phyloP scores from a whole-genome alignment of 2,329 filamentous ascomycete genomes.

The Xylaria polymorpha region DNA sequence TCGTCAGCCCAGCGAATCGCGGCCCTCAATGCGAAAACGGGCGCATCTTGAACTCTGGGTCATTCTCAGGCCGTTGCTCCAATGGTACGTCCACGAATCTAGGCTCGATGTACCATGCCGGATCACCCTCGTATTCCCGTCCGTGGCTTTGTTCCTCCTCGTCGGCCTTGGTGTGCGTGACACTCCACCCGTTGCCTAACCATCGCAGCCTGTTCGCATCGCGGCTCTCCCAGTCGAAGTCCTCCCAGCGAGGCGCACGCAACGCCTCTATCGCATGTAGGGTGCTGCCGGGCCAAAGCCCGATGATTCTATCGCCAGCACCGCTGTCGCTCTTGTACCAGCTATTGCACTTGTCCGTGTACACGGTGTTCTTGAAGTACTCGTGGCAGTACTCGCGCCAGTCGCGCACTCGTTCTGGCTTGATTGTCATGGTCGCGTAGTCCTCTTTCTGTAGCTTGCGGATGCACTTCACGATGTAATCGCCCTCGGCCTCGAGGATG shows the following conservation, averaged over 20 bases:
- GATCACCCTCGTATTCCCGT: slow-evolving; percentile 45
- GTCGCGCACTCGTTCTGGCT: slow-evolving; percentile 57
- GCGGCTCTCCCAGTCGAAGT: slow-evolving; percentile 55
- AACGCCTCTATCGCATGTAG: slow-evolving; percentile 58
- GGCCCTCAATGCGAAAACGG: slow-evolving; percentile 49
- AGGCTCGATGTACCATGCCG: slow-evolving; percentile 50
- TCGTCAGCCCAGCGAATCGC: neutral
- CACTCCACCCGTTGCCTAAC: slow-evolving; percentile 58
- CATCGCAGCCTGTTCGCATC: slow-evolving; percentile 52
- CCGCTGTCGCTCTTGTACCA: slow-evolving; percentile 64
- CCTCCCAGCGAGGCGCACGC: slow-evolving; percentile 59
- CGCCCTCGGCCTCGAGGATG: slow-evolving; percentile 61
- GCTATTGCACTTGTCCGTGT: slow-evolving; percentile 60
- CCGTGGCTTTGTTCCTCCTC: slow-evolving; percentile 34
- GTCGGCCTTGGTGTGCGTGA: slow-evolving; percentile 51
- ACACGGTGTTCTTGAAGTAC: slow-evolving; percentile 62
- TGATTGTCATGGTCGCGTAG: slow-evolving; percentile 58
- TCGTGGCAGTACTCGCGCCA: slow-evolving; percentile 60
- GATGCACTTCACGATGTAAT: slow-evolving; percentile 60
- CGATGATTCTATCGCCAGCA: slow-evolving; percentile 54
- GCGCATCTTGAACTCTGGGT: slow-evolving; percentile 45
- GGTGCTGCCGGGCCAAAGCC: slow-evolving; percentile 59
- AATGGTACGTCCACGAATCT: slow-evolving; percentile 45
- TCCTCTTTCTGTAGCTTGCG: slow-evolving; percentile 62
- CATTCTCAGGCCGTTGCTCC: slow-evolving; percentile 46